Evolutionary conservation across 2,329 filamentous ascomycete genomes (phyloP), one percentile per base, ranked within the genome.

Genomic region (Cytospora piceae): DNA sequence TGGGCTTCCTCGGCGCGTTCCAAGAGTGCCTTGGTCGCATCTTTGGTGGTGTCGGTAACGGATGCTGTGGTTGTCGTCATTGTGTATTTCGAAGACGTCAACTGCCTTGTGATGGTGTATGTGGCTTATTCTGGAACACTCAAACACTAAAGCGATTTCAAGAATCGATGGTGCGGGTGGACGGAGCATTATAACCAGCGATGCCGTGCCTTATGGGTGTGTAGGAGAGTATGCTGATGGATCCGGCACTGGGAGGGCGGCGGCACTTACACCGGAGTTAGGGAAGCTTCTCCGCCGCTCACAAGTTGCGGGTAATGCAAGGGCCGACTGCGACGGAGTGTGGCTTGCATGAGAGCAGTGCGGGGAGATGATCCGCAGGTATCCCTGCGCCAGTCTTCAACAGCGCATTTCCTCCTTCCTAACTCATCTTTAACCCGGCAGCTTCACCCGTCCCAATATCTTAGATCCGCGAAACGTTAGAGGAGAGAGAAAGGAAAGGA

Each of bases 1-100:
- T 72, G 70, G 31, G 65, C 58, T 17, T 60, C 34, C 27, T 61
- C 66, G 12, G 66, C 66, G 14, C 55, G 51, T n/a, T 63, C 31
- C 24, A 68, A 56, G 31, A 68, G 61, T 9, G 54, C 42, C 24
- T 54, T 37, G 63, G 63, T 66, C 53, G 63, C 63, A 52, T 68
- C 66, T 54, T 58, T 29, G 7, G 51, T 39, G 24, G 42, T 51
- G 24, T 39, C 29, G 55, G 34, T 58, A n/a, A 63, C 56, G 37
- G 63, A 58, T 34, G 29, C 20, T 39, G 66, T 68, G 7, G 49
- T 58, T 12, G 66, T 68, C 22, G 66, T 63, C 65, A 67, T 67
- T 32, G 27, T 37, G 58, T 8, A 20, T 31, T 3, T 15, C 9
- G 37, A 51, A 58, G 59, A 37, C 49, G 61, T 54, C 24, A 42